phyloP scores from a whole-genome alignment of 176 grass and related monocot species.

The Canna indica region DNA sequence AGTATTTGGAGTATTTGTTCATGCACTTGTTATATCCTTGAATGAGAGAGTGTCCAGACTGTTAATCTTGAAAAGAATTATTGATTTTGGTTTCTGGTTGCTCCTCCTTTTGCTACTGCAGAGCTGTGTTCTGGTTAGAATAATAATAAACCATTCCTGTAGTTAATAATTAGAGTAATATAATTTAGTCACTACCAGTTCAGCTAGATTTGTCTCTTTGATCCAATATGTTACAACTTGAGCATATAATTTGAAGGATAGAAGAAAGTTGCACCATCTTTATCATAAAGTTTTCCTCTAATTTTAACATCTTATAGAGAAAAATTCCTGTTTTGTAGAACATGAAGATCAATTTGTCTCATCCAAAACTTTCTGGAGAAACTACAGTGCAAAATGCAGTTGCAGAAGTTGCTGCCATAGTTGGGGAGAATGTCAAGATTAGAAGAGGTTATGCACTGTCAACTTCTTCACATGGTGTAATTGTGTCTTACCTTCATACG shows the following conservation, averaged over 20 bases:
- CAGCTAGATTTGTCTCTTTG: not conserved
- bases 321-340: conserved; percentile 29
- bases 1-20: too few relatives aligned
- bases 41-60: not conserved
- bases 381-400: conserved; percentile 77
- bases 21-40: too few relatives aligned
- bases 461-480: conserved; percentile 50
- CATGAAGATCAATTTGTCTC: conserved; percentile 66
- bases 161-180: not conserved
- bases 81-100: not conserved
- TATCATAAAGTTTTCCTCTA: not conserved
- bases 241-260: not conserved
- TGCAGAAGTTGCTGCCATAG: conserved; percentile 96
- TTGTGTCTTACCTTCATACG: conserved; percentile 73
- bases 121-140: not conserved
- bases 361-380: conserved; percentile 76
- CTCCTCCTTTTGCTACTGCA: not conserved
- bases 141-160: not conserved
- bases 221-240: not conserved
- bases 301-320: not conserved
- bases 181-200: not conserved
- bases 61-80: not conserved
- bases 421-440: conserved; percentile 90
- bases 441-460: conserved; percentile 77
- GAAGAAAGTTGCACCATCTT: not conserved